A percentile compares a stretch with the other conserved stretches of the same genome.
Evolutionary conservation across 495 filamentous ascomycete species (phyloP).

Genomic region (Trichodelitschia bisporula): DNA sequence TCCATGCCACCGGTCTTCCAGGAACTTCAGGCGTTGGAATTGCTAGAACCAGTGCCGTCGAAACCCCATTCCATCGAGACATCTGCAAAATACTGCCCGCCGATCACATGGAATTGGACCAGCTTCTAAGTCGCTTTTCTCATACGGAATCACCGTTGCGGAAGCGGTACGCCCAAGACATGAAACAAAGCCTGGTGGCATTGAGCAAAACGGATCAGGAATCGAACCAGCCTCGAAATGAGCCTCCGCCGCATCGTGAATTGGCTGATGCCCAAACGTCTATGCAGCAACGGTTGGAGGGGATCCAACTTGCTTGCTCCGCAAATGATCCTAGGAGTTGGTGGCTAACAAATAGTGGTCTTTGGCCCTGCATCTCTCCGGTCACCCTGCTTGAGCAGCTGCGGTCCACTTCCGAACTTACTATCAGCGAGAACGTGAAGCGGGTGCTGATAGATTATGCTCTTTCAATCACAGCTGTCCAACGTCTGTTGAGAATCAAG

Average conservation of each 20-base stretch:
- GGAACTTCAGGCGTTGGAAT: too few species aligned
- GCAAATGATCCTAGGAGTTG: slow-evolving; percentile 11
- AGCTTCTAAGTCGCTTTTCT: slow-evolving; percentile 12
- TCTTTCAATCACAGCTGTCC: slow-evolving; percentile 19
- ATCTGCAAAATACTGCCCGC: slow-evolving; percentile 1
- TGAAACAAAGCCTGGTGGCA: slow-evolving; percentile 15
- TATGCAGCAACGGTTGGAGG: slow-evolving; percentile 2
- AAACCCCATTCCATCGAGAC: not conserved
- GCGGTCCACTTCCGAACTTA: slow-evolving; percentile 13
- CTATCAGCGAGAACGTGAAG: slow-evolving; percentile 21
- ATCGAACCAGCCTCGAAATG: too few species aligned
- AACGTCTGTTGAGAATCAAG: slow-evolving; percentile 19
- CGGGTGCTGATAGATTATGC: slow-evolving; percentile 20
- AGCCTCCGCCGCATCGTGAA: too few species aligned
- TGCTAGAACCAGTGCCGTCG: too few species aligned
- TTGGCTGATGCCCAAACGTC: too few species aligned
- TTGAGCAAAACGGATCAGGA: too few species aligned
- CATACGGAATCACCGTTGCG: slow-evolving; percentile 12
- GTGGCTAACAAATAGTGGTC: slow-evolving; percentile 23
- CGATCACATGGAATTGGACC: slow-evolving; percentile 13
- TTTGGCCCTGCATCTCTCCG: slow-evolving; percentile 29
- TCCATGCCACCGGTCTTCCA: too few species aligned
- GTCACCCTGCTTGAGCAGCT: slow-evolving; percentile 26
- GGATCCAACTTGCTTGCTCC: slow-evolving; percentile 11
- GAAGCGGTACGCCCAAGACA: slow-evolving; percentile 18